A percentile compares a stretch with the other conserved stretches of the same genome.
phyloP scores from a whole-genome alignment of 805 yeast species.

The Maudiozyma barnettii region DNA sequence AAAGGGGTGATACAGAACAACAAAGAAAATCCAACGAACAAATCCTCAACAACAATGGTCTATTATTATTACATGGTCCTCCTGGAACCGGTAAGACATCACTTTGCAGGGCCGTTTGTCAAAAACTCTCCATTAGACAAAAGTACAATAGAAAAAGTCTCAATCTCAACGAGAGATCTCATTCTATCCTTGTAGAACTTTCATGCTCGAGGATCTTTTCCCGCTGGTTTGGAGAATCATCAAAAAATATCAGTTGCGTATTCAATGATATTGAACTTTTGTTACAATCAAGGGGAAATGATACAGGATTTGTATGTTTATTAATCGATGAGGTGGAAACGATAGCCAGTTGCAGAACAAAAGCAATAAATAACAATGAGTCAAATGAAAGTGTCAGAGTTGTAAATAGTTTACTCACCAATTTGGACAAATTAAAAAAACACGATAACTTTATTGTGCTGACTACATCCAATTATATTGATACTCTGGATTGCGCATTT shows the following conservation, averaged over 20 bases:
- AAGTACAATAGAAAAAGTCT: constrained; percentile 2
- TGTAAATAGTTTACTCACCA: constrained; percentile 36
- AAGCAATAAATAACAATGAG: constrained; percentile 31
- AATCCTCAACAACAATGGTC: not conserved
- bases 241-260: constrained; percentile 32
- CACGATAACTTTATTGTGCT: constrained; percentile 30
- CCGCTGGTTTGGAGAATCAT: constrained; percentile 39
- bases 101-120: constrained; percentile 33
- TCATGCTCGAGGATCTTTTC: constrained; percentile 37
- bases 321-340: constrained; percentile 42
- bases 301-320: constrained; percentile 25
- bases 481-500: constrained; percentile 36
- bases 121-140: constrained; percentile 30
- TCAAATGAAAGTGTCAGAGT: constrained; percentile 36
- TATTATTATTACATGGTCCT: constrained; percentile 33
- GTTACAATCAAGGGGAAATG: constrained; percentile 9
- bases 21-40: not conserved
- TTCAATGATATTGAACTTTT: constrained; percentile 29
- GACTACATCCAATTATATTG: constrained; percentile 35
- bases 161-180: constrained; percentile 4
- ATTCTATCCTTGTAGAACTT: constrained; percentile 33
- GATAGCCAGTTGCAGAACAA: constrained; percentile 33
- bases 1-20: not conserved
- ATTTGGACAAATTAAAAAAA: constrained; percentile 32
- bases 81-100: constrained; percentile 43